Conservation (phyloP, 1,284 basidiomycete species). For the Naganishia sp. region DNA sequence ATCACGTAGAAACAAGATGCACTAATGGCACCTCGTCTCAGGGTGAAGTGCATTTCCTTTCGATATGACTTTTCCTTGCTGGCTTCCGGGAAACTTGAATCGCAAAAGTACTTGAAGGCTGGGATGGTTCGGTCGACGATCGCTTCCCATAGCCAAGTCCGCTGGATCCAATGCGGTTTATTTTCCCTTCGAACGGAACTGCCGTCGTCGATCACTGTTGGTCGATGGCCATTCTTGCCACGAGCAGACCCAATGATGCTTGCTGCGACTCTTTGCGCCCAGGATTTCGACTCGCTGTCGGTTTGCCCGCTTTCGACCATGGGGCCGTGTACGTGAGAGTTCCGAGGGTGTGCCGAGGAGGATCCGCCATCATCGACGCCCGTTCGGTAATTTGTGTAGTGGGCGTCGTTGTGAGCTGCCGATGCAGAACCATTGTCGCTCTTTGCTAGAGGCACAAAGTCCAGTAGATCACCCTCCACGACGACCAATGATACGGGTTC, state of each 20-base stretch:
- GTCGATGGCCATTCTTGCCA: constrained; percentile 26
- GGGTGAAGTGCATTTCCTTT: constrained; percentile 49
- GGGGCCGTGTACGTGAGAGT: constrained; percentile 13
- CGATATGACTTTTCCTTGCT: constrained; percentile 48
- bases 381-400: constrained; percentile 32
- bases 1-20: constrained; percentile 45
- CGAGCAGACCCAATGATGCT: constrained; percentile 23
- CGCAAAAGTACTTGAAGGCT: constrained; percentile 45
- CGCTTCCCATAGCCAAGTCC: constrained; percentile 38
- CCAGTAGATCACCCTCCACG: constrained; percentile 48
- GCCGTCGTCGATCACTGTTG: constrained; percentile 31
- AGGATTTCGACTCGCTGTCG: constrained; percentile 25
- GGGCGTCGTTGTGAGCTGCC: constrained; percentile 12
- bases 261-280: constrained; percentile 29
- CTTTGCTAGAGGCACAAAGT: constrained; percentile 43
- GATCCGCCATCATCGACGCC: constrained; percentile 32
- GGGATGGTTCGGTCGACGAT: constrained; percentile 43
- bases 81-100: constrained; percentile 47
- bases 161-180: constrained; percentile 35
- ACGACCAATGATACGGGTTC: constrained; percentile 39
- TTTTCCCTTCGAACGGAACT: constrained; percentile 34
- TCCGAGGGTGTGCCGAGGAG: constrained; percentile 6
- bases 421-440: constrained; percentile 43
- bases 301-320: constrained; percentile 27
- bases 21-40: constrained; percentile 39